phyloP scores from a whole-genome alignment of 2,329 filamentous ascomycete species.

The Colletotrichum phormii region DNA sequence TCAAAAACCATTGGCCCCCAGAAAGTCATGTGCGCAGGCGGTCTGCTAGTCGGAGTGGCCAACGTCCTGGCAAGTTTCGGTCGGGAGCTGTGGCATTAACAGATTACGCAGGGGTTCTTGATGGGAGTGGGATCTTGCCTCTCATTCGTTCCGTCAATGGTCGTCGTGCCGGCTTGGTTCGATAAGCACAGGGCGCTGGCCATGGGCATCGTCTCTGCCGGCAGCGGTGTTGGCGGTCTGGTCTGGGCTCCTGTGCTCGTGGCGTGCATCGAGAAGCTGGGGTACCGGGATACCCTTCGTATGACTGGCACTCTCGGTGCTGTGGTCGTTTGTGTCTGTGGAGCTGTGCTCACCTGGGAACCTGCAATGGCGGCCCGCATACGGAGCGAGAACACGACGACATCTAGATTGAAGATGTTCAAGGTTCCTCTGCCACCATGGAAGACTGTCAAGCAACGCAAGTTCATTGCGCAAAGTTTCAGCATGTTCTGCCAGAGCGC shows the following conservation, averaged over 20 bases:
- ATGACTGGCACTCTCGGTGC: neutral
- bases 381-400: neutral
- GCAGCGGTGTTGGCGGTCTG: slow-evolving; percentile 52
- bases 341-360: neutral
- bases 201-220: slow-evolving; percentile 51
- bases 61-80: slow-evolving; percentile 48
- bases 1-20: neutral
- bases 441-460: neutral
- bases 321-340: neutral
- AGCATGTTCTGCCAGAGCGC: neutral
- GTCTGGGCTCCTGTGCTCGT: slow-evolving; percentile 44
- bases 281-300: neutral
- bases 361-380: neutral
- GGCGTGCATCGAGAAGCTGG: neutral
- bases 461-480: neutral
- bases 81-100: slow-evolving; percentile 41
- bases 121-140: slow-evolving; percentile 52
- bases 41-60: slow-evolving; percentile 47
- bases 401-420: neutral
- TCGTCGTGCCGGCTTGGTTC: slow-evolving; percentile 52
- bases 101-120: slow-evolving; percentile 48
- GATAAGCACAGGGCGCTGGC: slow-evolving; percentile 48
- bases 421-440: neutral
- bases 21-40: slow-evolving; percentile 37
- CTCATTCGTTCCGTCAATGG: slow-evolving; percentile 51